A percentile compares a stretch with the other conserved stretches of the same genome.
Conservation (phyloP, 1,284 basidiomycete species). For the Melampsora americana region DNA sequence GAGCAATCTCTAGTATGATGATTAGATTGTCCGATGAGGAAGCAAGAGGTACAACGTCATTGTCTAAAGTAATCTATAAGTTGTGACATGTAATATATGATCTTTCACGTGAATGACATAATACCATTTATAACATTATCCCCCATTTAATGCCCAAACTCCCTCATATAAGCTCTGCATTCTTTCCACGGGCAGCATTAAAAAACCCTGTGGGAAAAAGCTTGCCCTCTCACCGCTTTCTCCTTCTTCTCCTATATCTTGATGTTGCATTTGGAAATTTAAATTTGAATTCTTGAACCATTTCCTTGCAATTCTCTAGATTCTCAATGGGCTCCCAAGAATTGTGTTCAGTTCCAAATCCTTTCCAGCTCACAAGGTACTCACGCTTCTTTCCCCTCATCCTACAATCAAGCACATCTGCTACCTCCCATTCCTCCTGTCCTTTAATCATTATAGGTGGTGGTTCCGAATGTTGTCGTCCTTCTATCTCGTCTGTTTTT, state of each 20-base stretch:
- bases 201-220: too few species aligned
- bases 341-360: neutral
- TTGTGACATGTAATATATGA: too few species aligned
- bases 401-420: neutral
- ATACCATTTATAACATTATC: too few species aligned
- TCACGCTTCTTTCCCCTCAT: neutral
- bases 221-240: slow-evolving; percentile 3
- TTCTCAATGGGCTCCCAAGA: neutral
- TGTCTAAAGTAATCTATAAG: too few species aligned
- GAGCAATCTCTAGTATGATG: too few species aligned
- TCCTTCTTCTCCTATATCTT: neutral
- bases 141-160: too few species aligned
- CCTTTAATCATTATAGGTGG: neutral
- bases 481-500: neutral
- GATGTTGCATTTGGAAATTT: neutral
- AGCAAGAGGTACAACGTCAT: too few species aligned
- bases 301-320: neutral
- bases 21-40: too few species aligned
- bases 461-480: neutral
- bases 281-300: neutral
- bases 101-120: too few species aligned
- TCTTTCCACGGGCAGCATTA: slow-evolving; percentile 1
- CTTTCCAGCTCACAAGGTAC: slow-evolving; percentile 2
- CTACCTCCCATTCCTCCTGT: neutral
- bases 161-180: neutral